Conservation (phyloP, 495 filamentous ascomycete species). For the Neurospora tetraspora region DNA sequence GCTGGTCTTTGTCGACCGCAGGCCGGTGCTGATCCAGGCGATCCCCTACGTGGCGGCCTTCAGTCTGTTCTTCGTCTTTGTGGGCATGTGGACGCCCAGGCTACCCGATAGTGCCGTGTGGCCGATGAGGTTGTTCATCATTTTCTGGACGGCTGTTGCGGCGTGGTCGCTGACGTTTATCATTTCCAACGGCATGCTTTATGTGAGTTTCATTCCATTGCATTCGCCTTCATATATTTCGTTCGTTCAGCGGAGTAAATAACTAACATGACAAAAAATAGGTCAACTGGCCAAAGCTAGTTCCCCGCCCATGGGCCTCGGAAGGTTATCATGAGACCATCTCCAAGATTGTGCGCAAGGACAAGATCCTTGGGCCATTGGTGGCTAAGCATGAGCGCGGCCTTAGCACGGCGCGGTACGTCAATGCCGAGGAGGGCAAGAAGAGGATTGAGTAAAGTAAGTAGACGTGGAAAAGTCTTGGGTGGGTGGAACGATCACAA, state of each 20-base stretch:
- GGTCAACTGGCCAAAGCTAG: constrained; percentile 97
- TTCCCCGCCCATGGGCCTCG: constrained; percentile 68
- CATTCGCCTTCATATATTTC: not conserved
- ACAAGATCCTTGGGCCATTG: constrained; percentile 62
- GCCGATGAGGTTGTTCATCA: constrained; percentile 65
- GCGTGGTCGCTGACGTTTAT: constrained; percentile 67
- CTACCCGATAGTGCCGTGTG: constrained; percentile 58
- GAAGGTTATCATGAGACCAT: constrained; percentile 89
- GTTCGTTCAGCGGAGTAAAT: not conserved
- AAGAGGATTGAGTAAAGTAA: constrained; percentile 72
- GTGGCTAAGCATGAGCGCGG: constrained; percentile 67
- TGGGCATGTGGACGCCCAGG: constrained; percentile 63
- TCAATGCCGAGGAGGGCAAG: constrained; percentile 88
- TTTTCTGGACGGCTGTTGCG: constrained; percentile 62
- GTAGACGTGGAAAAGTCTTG: not conserved
- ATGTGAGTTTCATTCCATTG: constrained; percentile 48
- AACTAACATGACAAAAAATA: constrained; percentile 25
- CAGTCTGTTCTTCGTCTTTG: constrained; percentile 74
- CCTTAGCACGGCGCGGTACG: constrained; percentile 64
- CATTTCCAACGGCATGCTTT: constrained; percentile 74
- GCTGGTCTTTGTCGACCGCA: constrained; percentile 72
- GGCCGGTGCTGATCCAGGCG: constrained; percentile 76
- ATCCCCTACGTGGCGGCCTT: constrained; percentile 85
- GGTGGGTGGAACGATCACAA: not conserved
- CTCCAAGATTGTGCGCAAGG: constrained; percentile 54